Evolutionary conservation across 2,329 filamentous ascomycete genomes (phyloP).

Genomic region (Chaetomiaceae sp.): DNA sequence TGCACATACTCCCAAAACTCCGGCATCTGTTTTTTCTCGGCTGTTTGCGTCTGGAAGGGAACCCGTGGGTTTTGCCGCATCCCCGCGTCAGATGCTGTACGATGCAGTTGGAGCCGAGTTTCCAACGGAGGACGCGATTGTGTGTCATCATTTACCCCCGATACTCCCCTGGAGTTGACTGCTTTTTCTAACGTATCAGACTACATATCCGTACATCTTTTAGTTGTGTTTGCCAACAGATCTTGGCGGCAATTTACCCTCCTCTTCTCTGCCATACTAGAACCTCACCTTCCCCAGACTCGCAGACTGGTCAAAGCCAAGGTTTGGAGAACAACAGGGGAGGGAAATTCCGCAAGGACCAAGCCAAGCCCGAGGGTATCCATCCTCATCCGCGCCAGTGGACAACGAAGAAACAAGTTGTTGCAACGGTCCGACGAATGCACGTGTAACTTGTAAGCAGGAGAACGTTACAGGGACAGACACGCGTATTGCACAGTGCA

Average conservation of each 20-base stretch:
- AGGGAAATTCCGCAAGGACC: neutral
- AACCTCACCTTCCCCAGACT: neutral
- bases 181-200: too few relatives aligned
- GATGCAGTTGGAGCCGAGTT: neutral
- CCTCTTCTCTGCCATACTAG: neutral
- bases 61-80: neutral
- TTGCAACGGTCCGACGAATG: too few relatives aligned
- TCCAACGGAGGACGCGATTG: neutral
- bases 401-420: neutral
- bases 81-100: neutral
- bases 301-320: neutral
- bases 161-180: neutral
- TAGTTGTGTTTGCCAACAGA: too few relatives aligned
- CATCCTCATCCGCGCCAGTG: constrained; percentile 6
- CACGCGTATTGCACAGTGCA: constrained; percentile 4
- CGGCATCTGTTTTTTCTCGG: constrained; percentile 1
- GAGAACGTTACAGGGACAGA: neutral
- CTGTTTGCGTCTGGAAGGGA: constrained; percentile 2
- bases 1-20: neutral
- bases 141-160: neutral
- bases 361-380: constrained; percentile 12
- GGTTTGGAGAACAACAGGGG: neutral
- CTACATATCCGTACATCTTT: too few relatives aligned
- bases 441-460: neutral
- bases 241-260: constrained; percentile 9